Evolutionary conservation across 2,329 filamentous ascomycete genomes (phyloP).

Genomic region (Corinectria fuckeliana): DNA sequence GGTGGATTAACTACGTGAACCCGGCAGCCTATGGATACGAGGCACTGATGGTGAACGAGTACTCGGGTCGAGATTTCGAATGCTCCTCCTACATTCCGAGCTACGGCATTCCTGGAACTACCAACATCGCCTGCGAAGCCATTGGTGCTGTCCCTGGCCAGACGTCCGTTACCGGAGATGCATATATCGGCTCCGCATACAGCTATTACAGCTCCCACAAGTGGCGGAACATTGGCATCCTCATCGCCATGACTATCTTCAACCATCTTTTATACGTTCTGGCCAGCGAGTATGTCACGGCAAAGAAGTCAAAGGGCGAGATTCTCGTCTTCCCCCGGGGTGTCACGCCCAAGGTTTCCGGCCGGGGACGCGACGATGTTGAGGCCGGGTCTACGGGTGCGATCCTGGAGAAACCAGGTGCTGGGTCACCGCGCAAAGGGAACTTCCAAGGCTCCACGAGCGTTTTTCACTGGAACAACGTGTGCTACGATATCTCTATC

Average conservation of each 20-base stretch:
- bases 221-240: constrained; percentile 62
- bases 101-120: constrained; percentile 4
- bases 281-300: constrained; percentile 52
- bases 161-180: constrained; percentile 51
- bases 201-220: constrained; percentile 53
- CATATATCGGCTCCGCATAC: constrained; percentile 51
- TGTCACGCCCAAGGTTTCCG: constrained; percentile 15
- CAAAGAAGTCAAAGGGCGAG: constrained; percentile 64
- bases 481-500: constrained; percentile 76
- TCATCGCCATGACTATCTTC: constrained; percentile 56
- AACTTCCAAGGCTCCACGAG: constrained; percentile 2
- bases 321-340: constrained; percentile 63
- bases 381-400: too few species aligned
- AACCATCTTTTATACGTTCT: constrained; percentile 55
- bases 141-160: not conserved
- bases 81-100: constrained; percentile 22
- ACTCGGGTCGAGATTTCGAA: constrained; percentile 41
- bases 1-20: constrained; percentile 71
- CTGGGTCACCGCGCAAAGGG: not conserved
- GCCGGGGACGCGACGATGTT: constrained; percentile 14
- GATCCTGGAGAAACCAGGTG: too few species aligned
- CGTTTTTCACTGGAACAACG: constrained; percentile 72
- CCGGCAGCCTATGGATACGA: constrained; percentile 71
- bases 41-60: constrained; percentile 70
- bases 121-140: constrained; percentile 10